phyloP scores from a whole-genome alignment of 1,284 basidiomycete species.

The Entoloma clypeatum region DNA sequence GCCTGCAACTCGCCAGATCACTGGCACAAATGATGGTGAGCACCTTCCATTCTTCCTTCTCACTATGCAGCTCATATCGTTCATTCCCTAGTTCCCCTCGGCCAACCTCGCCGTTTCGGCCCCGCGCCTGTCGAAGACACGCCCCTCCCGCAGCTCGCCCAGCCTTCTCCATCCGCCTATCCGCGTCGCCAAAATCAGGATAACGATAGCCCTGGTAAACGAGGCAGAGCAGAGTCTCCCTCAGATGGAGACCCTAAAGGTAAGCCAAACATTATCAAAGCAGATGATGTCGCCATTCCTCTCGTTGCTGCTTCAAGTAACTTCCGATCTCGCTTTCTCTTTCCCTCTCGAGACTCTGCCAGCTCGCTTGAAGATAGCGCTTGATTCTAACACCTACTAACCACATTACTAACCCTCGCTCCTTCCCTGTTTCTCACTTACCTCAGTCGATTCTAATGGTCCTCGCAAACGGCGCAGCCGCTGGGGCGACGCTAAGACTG shows the following conservation, averaged over 20 bases:
- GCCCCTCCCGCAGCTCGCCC: conserved; percentile 76
- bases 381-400: conserved; percentile 45
- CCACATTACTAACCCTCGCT: conserved; percentile 57
- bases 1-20: conserved; percentile 79
- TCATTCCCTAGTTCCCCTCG: conserved; percentile 59
- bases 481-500: conserved; percentile 89
- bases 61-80: conserved; percentile 20
- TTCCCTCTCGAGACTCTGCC: conserved; percentile 15
- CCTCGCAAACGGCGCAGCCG: conserved; percentile 91
- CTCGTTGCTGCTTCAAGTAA: conserved; percentile 17
- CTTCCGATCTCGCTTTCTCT: conserved; percentile 17
- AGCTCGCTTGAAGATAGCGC: conserved; percentile 27
- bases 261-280: conserved; percentile 37
- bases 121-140: conserved; percentile 74
- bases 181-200: conserved; percentile 60
- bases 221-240: conserved; percentile 58
- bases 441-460: conserved; percentile 69
- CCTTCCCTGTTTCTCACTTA: conserved; percentile 36
- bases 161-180: conserved; percentile 79
- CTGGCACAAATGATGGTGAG: conserved; percentile 78
- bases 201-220: conserved; percentile 47
- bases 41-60: conserved; percentile 10
- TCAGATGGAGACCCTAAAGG: conserved; percentile 50
- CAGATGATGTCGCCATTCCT: conserved; percentile 8
- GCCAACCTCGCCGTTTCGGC: conserved; percentile 84